phyloP scores from a whole-genome alignment of 2,329 filamentous ascomycete species.

The Plenodomus lindquistii region DNA sequence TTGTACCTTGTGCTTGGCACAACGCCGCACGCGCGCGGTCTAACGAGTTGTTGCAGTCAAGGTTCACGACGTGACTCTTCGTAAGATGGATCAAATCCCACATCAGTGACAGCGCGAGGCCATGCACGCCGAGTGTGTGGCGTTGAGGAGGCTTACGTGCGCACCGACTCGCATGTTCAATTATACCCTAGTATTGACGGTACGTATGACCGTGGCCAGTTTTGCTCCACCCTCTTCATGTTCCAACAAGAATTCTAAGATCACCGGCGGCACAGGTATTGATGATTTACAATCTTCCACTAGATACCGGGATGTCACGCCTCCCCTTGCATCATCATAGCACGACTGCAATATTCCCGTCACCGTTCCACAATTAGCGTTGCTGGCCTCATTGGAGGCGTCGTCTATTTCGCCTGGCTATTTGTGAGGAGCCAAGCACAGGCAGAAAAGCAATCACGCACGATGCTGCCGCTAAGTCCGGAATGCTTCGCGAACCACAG shows the following conservation, averaged over 20 bases:
- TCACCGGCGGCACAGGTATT: conserved; percentile 29
- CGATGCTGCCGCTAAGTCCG: conserved; percentile 19
- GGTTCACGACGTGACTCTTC: neutral
- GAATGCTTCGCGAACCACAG: conserved; percentile 21
- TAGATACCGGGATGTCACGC: conserved; percentile 24
- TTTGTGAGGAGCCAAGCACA: conserved; percentile 24
- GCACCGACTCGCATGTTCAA: conserved; percentile 4
- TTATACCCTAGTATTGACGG: neutral
- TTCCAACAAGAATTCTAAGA: conserved; percentile 19
- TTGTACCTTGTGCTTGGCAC: neutral
- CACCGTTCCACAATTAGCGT: conserved; percentile 40
- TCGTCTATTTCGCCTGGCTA: conserved; percentile 16
- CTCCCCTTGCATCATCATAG: conserved; percentile 35
- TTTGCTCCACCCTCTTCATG: conserved; percentile 16
- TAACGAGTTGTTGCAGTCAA: neutral
- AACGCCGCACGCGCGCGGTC: neutral
- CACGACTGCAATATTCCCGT: conserved; percentile 23
- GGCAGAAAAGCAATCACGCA: conserved; percentile 37
- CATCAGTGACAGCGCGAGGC: neutral
- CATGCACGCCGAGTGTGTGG: conserved; percentile 1
- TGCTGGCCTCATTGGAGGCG: conserved; percentile 23
- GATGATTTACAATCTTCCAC: conserved; percentile 21
- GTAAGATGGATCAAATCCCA: neutral
- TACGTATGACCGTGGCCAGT: conserved; percentile 12
- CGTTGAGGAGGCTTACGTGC: conserved; percentile 16